Base-by-base conservation (phyloP, 108 stramenopile species). In the Fistulifera pelliculosa region DNA sequence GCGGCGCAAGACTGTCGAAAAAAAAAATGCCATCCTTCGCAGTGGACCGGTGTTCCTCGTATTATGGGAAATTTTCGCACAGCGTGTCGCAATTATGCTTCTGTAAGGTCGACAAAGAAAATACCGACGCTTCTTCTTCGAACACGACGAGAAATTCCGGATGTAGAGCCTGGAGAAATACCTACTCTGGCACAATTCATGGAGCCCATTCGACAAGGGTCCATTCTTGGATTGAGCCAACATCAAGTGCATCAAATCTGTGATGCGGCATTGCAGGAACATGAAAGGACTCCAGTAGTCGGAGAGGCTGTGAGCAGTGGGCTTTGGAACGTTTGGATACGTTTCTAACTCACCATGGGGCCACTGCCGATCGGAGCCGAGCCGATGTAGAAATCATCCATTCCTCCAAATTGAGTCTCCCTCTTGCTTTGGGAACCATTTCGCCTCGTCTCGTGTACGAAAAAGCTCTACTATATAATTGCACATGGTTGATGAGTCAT, bases 21-120 rank as follows among this genome's bases (percentile, higher is more conserved):
- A 66, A 53, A 54, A 58, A 54, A 50, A 65, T 4, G 49, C 52
- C 3, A 11, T n/a, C n/a, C n/a, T n/a, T n/a, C 57, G 38, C 57
- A 78, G 47, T 80, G 70, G 45, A 25, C 49, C 3, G 76, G 78
- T 40, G 76, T 80, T 61, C 70, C 70, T 25, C 56, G 52, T 16
- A 77, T 81, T 21, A 85, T 85, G 83, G 83, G 83, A 11, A 79
- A 81, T 43, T 80, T 75, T 52, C 68, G 83, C 8, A 35, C 31
- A 3, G 49, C 45, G 71, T 21, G 79, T 66, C 24, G 79, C 74
- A 31, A 58, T 76, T 21, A 54, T 65, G 18, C 39, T 19, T 0
- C 52, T 76, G 7, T 16, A 41, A 2, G 28, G 49, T 25, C n/a
- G n/a, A n/a, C n/a, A n/a, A n/a, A n/a, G n/a, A n/a, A n/a, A n/a